Evolutionary conservation across 2,329 filamentous ascomycete genomes (phyloP).

Genomic region (Bimuria novae-zelandiae): DNA sequence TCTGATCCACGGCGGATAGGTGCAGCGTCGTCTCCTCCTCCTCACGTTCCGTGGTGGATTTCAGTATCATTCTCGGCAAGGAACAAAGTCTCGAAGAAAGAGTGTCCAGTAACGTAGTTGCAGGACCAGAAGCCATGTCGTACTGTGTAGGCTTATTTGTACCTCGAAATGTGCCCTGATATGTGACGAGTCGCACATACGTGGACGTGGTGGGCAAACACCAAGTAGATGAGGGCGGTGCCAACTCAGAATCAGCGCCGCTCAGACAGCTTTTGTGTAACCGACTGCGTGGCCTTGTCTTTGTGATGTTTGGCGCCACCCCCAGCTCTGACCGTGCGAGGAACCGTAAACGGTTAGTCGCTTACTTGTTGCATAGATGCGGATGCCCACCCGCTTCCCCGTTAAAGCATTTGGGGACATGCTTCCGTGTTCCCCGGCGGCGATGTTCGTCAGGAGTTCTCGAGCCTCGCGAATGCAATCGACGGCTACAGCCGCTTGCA

Average conservation of each 20-base stretch:
- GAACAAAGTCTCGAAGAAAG: constrained; percentile 19
- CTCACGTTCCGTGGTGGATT: constrained; percentile 23
- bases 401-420: constrained; percentile 20
- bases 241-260: constrained; percentile 7
- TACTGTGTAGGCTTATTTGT: constrained; percentile 1
- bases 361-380: background rate
- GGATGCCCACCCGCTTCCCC: constrained; percentile 26
- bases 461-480: constrained; percentile 5
- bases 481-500: constrained; percentile 2
- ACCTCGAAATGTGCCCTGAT: background rate
- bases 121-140: constrained; percentile 1
- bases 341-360: constrained; percentile 12
- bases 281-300: constrained; percentile 29
- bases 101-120: constrained; percentile 15
- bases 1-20: constrained; percentile 38
- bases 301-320: constrained; percentile 28
- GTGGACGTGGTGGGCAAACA: constrained; percentile 6
- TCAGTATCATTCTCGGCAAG: constrained; percentile 32
- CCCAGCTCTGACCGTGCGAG: constrained; percentile 23
- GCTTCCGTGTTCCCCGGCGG: constrained; percentile 37
- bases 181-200: background rate
- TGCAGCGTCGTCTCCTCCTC: constrained; percentile 30
- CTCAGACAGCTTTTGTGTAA: constrained; percentile 26
- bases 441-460: constrained; percentile 13
- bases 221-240: constrained; percentile 7